Base-by-base conservation (phyloP, 352 stramenopile genomes). In the Albugo laibachii region DNA sequence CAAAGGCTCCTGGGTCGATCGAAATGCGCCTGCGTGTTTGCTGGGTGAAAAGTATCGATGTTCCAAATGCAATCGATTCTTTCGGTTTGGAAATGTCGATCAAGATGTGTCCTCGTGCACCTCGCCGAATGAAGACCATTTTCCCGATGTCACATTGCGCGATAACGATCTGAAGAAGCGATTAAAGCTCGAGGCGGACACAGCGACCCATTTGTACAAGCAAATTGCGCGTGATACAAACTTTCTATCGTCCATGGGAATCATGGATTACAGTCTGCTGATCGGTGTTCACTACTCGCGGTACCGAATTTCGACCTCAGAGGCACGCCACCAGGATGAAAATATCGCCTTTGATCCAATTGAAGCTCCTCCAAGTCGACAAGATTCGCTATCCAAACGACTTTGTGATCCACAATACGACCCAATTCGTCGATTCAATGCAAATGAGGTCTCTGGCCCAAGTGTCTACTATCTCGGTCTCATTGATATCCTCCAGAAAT, bases 211-310 rank as follows among this genome's bases (percentile, higher is more conserved):
- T 36, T 57, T 92, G 18, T 61, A 87, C 5, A 85, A 84, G 61
- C 75, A 88, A 47, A 69, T 92, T 20, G 80, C 67, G 8, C 62
- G 78, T 5, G 78, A 92, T 47, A 87, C 69, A 54, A 73, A 92
- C 49, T 92, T 84, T 42, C 63, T 92, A 20, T 71, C 69, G 13
- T 82, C 71, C 27, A 59, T 75, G 20, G 80, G 80, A 11, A 92
- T 94, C 59, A 95, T 95, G 82, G 83, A 95, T 60, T 95, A 95
- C 52, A 87, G 69, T 50, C 63, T 95, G 21, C 58, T 95, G 0
- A 72, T 95, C 15, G 81, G 81, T 3, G 71, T 83, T 8, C 83
- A 94, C 53, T 83, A 91, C 54, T 80, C 63, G 24, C 62, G 85
- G 40, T 92, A 86, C 48, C 82, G 62, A 1, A 87, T 89, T 49